Conservation (phyloP, 495 filamentous ascomycete species). For the Melanomma pulvis-pyrius region DNA sequence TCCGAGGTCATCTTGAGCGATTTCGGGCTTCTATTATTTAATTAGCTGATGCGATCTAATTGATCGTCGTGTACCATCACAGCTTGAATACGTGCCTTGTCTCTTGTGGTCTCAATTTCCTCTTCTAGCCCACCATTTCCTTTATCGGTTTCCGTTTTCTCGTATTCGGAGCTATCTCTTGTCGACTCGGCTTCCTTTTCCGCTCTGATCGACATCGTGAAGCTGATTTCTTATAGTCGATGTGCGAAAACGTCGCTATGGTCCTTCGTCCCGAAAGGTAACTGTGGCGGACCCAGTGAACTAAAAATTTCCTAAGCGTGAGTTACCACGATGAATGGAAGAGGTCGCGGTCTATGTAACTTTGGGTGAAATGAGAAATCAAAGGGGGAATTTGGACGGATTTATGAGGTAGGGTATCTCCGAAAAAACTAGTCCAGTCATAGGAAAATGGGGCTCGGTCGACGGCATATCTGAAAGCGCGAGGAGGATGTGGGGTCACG, state of each 20-base stretch:
- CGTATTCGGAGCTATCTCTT: neutral
- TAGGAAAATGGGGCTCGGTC: neutral
- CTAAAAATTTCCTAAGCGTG: neutral
- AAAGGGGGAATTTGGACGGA: neutral
- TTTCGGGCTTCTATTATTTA: neutral
- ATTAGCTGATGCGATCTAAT: neutral
- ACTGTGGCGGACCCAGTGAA: neutral
- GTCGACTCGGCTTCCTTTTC: neutral
- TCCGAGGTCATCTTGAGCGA: slow-evolving; percentile 9
- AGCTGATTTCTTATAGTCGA: neutral
- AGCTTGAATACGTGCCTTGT: neutral
- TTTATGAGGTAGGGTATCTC: neutral
- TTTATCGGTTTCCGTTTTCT: neutral
- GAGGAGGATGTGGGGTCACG: neutral
- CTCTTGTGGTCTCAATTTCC: neutral
- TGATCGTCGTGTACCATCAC: neutral
- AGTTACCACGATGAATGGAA: neutral
- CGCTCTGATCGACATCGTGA: neutral
- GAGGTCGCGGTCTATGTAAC: neutral
- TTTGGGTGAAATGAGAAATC: neutral
- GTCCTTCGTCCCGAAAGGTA: neutral
- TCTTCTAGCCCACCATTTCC: neutral
- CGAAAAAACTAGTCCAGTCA: neutral
- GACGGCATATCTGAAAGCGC: neutral
- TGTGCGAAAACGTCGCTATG: neutral